Conservation (phyloP, 345 rosid species). For the Rhodamnia rubescens region DNA sequence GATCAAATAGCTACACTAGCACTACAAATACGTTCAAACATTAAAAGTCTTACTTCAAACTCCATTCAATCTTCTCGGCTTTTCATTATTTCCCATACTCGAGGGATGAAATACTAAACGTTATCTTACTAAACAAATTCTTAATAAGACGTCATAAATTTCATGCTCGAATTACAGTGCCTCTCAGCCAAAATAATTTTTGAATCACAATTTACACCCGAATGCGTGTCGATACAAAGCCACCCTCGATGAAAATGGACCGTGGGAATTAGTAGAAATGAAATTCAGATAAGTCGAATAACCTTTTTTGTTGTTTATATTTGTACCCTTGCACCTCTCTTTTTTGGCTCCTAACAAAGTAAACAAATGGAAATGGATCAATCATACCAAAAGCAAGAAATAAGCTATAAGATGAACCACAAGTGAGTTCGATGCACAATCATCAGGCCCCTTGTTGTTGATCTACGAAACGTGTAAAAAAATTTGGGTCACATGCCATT, state of each 20-base stretch:
- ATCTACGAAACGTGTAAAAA: not conserved
- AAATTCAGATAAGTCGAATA: not conserved
- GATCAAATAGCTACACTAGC: too few relatives aligned
- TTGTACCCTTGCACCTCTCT: not conserved
- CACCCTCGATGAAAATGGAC: not conserved
- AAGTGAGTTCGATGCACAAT: not conserved
- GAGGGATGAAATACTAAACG: too few relatives aligned
- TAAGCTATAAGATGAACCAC: not conserved
- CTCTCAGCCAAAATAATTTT: not conserved
- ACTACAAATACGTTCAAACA: too few relatives aligned
- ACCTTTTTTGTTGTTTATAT: not conserved
- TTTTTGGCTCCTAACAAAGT: not conserved
- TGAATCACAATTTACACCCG: not conserved
- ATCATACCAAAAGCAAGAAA: not conserved
- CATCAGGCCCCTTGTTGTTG: not conserved
- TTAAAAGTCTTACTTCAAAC: too few relatives aligned
- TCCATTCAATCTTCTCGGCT: too few relatives aligned
- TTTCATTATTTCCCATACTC: too few relatives aligned
- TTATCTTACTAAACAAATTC: not conserved
- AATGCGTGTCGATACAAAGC: accelerated
- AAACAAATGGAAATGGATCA: not conserved
- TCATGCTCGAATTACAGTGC: not conserved
- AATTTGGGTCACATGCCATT: not conserved
- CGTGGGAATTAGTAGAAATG: not conserved
- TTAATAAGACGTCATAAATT: accelerated